Evolutionary conservation across 768 basidiomycete genomes (phyloP).

Genomic region (Dioszegia crocea): DNA sequence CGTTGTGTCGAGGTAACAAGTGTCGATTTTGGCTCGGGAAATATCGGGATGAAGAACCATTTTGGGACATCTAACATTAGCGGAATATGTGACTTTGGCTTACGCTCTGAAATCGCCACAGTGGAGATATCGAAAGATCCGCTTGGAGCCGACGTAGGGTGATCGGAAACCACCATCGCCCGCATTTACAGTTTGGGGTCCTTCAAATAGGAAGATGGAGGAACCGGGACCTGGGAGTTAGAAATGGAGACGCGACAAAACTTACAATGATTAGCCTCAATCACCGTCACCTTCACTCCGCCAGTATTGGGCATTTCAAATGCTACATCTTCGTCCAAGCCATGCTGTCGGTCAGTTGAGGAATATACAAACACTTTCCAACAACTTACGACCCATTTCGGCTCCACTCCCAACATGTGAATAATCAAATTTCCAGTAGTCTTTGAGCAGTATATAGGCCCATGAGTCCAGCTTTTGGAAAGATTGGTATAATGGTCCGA

Average conservation of each 20-base stretch:
- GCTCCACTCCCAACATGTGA: constrained; percentile 84
- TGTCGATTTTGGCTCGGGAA: constrained; percentile 73
- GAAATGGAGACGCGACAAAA: neutral
- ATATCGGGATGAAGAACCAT: constrained; percentile 82
- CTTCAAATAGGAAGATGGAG: constrained; percentile 88
- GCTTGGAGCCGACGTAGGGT: constrained; percentile 63
- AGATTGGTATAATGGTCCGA: constrained; percentile 95
- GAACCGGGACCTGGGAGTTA: constrained; percentile 67
- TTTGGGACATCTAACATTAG: constrained; percentile 81
- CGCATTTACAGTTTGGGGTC: constrained; percentile 78
- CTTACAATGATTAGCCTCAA: constrained; percentile 94
- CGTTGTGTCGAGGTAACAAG: constrained; percentile 92
- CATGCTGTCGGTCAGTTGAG: constrained; percentile 51
- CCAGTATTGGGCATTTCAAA: constrained; percentile 72
- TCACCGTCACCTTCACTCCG: constrained; percentile 82
- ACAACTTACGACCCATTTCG: constrained; percentile 65
- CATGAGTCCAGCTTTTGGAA: constrained; percentile 77
- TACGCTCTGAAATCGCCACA: constrained; percentile 65
- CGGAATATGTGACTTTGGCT: constrained; percentile 2
- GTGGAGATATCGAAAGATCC: constrained; percentile 81
- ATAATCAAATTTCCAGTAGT: constrained; percentile 86
- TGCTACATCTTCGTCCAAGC: constrained; percentile 74
- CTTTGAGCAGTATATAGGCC: constrained; percentile 94
- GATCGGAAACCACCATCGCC: constrained; percentile 77
- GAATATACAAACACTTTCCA: neutral